These are phyloP conservation scores for Leccinum olivaceopallidum DNA, from an alignment of 768 basidiomycete genomes.

Conservation along the genomic window DNA sequence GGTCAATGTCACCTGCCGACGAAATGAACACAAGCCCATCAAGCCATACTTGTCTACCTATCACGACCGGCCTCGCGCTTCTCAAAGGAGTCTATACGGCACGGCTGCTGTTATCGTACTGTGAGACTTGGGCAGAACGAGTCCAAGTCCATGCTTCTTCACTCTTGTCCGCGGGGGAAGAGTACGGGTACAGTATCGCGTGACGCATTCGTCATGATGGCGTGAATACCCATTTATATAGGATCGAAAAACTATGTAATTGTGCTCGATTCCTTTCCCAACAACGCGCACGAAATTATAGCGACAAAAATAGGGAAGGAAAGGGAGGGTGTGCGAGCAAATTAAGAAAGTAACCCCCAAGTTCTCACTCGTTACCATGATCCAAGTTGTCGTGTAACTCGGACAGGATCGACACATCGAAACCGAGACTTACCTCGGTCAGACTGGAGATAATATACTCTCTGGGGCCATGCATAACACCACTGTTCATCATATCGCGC, in stretches of 20 bases:
- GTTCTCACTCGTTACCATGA: neutral
- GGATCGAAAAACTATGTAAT: neutral
- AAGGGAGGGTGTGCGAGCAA: neutral
- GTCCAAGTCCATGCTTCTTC: neutral
- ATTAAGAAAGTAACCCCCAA: neutral
- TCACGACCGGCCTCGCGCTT: neutral
- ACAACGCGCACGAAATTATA: neutral
- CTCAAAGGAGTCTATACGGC: neutral
- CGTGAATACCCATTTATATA: neutral
- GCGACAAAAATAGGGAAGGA: neutral
- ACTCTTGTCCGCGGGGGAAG: neutral
- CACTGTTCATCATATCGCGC: constrained; percentile 31
- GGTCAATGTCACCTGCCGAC: too few relatives aligned
- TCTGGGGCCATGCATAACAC: neutral
- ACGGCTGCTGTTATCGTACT: neutral
- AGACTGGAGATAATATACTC: neutral
- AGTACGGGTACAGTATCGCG: neutral
- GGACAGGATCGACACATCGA: neutral
- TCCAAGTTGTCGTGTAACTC: neutral
- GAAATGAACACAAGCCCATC: too few relatives aligned
- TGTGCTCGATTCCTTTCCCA: neutral
- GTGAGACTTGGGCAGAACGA: neutral
- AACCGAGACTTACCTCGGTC: neutral
- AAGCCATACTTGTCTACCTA: neutral
- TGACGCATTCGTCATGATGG: neutral